Evolutionary conservation across 139 green algal species (phyloP).

Genomic region (Gonium pectorale): DNA sequence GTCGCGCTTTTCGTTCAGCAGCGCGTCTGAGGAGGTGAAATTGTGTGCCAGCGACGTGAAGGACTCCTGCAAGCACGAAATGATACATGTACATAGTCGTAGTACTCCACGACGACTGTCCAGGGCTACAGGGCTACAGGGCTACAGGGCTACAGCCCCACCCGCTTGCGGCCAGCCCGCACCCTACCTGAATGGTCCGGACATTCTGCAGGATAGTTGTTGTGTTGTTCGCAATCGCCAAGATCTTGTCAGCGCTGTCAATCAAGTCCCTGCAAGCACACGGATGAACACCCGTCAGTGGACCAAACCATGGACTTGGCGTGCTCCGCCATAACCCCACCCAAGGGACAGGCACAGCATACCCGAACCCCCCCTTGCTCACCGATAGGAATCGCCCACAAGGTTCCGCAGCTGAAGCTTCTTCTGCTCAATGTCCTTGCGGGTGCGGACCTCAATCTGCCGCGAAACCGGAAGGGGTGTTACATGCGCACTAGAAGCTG

Average conservation of each 20-base stretch:
- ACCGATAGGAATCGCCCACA: conserved; percentile 91
- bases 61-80: conserved; percentile 42
- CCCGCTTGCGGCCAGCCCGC: not conserved
- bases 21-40: conserved; percentile 55
- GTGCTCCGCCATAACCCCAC: not conserved
- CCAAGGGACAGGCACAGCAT: not conserved
- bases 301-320: not conserved
- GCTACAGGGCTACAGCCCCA: no score
- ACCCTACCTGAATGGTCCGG: conserved; percentile 64
- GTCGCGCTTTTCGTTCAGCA: conserved; percentile 60
- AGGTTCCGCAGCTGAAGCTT: conserved; percentile 88
- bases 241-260: conserved; percentile 91
- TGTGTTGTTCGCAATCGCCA: conserved; percentile 80
- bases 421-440: conserved; percentile 92
- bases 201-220: conserved; percentile 73
- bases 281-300: not conserved
- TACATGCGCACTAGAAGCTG: no score
- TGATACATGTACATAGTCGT: not conserved
- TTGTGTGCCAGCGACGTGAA: conserved; percentile 60
- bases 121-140: no score
- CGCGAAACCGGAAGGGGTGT: not conserved
- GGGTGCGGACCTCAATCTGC: conserved; percentile 84
- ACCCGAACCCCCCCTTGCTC: not conserved
- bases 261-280: conserved; percentile 90
- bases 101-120: no score